Base-by-base conservation (phyloP, 495 filamentous ascomycete genomes). In the Xanthoparmelia taractica region DNA sequence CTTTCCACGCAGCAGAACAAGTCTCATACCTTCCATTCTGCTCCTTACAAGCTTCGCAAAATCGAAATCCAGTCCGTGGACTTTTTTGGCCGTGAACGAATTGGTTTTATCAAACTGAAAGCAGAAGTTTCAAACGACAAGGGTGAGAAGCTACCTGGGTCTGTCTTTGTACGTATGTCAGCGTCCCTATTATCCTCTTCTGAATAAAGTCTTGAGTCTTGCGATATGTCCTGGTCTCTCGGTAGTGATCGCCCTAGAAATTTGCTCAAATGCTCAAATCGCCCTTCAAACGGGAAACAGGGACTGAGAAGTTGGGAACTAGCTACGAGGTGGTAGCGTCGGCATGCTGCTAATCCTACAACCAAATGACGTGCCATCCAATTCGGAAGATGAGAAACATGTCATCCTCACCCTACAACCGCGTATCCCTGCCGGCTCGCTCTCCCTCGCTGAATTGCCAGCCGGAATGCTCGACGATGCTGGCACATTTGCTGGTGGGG, bases 401-500 rank as follows among this genome's bases (percentile, higher is more conserved):
- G 90, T 85, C 3, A 76, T 96, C 33, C 73, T 96, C 41, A 92
- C 92, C 1, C 79, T 95, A 37, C 92, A 96, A 70, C 87, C 92
- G 31, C 87, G 92, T 41, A 80, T 95, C 25, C 83, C 92, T 0
- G 89, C 88, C 13, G 91, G 88, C 0, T 87, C 85, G 8, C 75
- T 96, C 12, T 79, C 80, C 12, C 86, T 96, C 66, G 76, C 86
- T 17, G 92, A 96, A 71, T 77, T 96, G 25, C 92, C 92, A 0
- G 92, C 92, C 0, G 92, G 92, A 8, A 96, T 96, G 91, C 82
- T 96, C 11, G 91, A 96, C 68, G 85, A 89, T 63, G 78, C 74
- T 45, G 88, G 88, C 29, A 84, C 80, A 5, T 96, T 96, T 74
- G 78, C 81, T 8, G 91, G 92, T 4, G 81, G 80, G 3, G 92